phyloP scores from a whole-genome alignment of 1,139 yeast genomes.

The Saccharomyces hybrid region DNA sequence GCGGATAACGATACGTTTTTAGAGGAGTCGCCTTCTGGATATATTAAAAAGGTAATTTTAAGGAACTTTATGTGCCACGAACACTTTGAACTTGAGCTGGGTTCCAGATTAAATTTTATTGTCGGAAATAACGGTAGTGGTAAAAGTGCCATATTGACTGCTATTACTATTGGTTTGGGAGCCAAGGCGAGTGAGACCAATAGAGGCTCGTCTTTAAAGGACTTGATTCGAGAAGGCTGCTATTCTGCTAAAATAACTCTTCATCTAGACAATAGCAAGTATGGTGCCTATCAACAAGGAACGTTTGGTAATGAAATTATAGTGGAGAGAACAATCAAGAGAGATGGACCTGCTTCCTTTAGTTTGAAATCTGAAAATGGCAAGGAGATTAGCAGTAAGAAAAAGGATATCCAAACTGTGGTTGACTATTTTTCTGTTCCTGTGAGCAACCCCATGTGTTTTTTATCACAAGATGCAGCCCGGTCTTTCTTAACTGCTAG shows the following conservation, averaged over 20 bases:
- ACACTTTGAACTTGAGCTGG: conserved; percentile 64
- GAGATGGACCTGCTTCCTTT: conserved; percentile 45
- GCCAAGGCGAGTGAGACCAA: conserved; percentile 88
- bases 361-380: conserved; percentile 46
- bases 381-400: conserved; percentile 50
- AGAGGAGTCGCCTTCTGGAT: conserved; percentile 27
- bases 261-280: conserved; percentile 54
- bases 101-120: conserved; percentile 82
- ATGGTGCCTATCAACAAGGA: conserved; percentile 55
- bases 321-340: conserved; percentile 60
- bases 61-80: conserved; percentile 82
- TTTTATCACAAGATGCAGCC: conserved; percentile 90
- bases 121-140: conserved; percentile 96
- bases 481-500: conserved; percentile 77
- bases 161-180: conserved; percentile 83
- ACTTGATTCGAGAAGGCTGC: conserved; percentile 72
- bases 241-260: conserved; percentile 54
- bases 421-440: conserved; percentile 66
- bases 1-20: conserved; percentile 1
- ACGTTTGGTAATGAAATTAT: conserved; percentile 60
- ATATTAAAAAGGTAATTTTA: conserved; percentile 48
- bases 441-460: conserved; percentile 87
- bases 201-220: conserved; percentile 65
- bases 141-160: conserved; percentile 86
- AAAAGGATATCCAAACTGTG: conserved; percentile 58